These are phyloP conservation scores for Arthonia radiata DNA, from an alignment of 495 filamentous ascomycete species.

Conservation along the genomic window DNA sequence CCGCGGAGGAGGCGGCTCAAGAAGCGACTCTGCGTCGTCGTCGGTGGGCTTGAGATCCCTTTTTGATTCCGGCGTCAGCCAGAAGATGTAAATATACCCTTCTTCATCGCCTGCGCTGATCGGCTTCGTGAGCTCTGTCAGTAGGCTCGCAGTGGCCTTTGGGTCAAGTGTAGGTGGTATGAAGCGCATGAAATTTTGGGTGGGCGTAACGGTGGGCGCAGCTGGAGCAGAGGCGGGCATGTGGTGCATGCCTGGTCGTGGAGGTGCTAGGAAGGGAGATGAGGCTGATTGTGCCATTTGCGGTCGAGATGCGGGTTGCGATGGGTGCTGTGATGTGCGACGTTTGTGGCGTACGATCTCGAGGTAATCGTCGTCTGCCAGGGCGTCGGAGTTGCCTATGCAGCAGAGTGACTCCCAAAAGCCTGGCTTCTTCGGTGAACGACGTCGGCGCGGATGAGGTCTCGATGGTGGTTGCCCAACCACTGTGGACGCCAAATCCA, in stretches of 20 bases:
- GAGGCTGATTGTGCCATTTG: conserved; percentile 2
- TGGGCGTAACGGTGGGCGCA: conserved; percentile 22
- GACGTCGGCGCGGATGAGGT: neutral
- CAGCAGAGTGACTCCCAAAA: conserved; percentile 1
- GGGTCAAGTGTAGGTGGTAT: conserved; percentile 39
- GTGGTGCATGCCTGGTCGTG: conserved; percentile 5
- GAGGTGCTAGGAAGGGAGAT: conserved; percentile 1
- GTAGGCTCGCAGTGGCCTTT: conserved; percentile 35
- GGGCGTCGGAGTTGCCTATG: neutral
- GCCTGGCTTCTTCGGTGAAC: neutral
- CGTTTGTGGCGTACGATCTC: conserved; percentile 15
- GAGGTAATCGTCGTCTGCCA: conserved; percentile 14
- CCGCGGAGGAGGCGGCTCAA: conserved; percentile 19
- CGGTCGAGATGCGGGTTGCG: conserved; percentile 2
- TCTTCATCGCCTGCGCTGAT: conserved; percentile 53
- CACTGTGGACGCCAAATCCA: neutral
- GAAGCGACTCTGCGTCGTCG: conserved; percentile 32
- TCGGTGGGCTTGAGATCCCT: conserved; percentile 22
- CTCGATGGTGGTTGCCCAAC: neutral
- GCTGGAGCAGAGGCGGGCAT: conserved; percentile 12
- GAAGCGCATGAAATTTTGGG: conserved; percentile 25
- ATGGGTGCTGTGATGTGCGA: conserved; percentile 4
- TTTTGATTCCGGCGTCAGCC: conserved; percentile 26
- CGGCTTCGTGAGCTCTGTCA: conserved; percentile 61
- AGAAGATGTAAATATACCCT: conserved; percentile 97